These are phyloP conservation scores for Chlamydomonas reinhardtii DNA, from an alignment of 163 green algal genomes.

Conservation along the genomic window DNA sequence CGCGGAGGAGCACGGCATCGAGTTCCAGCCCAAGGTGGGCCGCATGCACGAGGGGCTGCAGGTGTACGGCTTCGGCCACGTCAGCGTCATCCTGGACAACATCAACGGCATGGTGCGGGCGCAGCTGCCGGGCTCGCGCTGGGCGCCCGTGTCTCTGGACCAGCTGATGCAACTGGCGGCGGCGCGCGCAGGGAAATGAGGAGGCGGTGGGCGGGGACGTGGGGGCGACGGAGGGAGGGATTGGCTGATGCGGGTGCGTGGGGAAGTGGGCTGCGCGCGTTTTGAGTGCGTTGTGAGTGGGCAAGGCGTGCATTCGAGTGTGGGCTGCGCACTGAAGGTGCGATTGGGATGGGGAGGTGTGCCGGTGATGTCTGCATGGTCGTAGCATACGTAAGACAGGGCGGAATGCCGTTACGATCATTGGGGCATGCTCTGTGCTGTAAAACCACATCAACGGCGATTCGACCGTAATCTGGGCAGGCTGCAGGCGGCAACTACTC, in stretches of 20 bases:
- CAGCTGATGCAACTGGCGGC: conserved; percentile 71
- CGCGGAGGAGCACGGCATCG: conserved; percentile 85
- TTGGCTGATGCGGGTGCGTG: not conserved
- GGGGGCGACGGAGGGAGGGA: not conserved
- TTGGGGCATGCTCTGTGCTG: too few relatives aligned
- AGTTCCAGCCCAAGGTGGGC: conserved; percentile 92
- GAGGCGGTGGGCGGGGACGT: not conserved
- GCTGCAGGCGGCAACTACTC: too few relatives aligned
- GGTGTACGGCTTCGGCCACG: conserved; percentile 91
- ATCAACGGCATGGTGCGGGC: conserved; percentile 68
- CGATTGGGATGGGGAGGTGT: too few relatives aligned
- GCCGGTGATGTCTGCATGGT: too few relatives aligned
- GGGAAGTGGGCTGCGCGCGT: not conserved
- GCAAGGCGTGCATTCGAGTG: too few relatives aligned
- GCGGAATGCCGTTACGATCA: too few relatives aligned
- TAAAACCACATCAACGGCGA: too few relatives aligned
- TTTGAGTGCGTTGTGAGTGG: too few relatives aligned
- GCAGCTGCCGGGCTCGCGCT: conserved; percentile 66
- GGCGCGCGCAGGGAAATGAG: not conserved
- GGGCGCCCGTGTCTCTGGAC: conserved; percentile 84
- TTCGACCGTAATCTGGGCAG: too few relatives aligned
- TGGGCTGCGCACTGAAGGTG: too few relatives aligned
- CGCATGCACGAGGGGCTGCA: conserved; percentile 89
- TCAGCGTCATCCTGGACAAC: conserved; percentile 90
- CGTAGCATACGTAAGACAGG: too few relatives aligned